Conservation (phyloP, 2,329 filamentous ascomycete genomes). For the Fragosphaeria purpurea region DNA sequence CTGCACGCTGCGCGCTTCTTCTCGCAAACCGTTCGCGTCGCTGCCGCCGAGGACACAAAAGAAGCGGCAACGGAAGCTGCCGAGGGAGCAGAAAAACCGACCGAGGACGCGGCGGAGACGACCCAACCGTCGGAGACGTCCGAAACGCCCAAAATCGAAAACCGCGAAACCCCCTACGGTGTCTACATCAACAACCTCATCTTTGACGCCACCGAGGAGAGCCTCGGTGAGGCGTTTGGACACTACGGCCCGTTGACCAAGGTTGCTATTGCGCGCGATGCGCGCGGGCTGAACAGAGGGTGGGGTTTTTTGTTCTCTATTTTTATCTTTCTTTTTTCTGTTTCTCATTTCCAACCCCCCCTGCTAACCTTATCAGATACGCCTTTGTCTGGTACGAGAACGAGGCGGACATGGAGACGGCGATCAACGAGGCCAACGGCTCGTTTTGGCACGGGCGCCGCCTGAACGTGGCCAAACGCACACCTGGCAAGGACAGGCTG, state of each 20-base stretch:
- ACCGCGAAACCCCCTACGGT: slow-evolving; percentile 13
- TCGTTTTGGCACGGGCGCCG: slow-evolving; percentile 30
- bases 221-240: slow-evolving; percentile 22
- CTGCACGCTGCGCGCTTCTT: slow-evolving; percentile 19
- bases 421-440: slow-evolving; percentile 20
- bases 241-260: slow-evolving; percentile 21
- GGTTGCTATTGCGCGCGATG: slow-evolving; percentile 20
- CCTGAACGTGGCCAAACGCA: slow-evolving; percentile 18
- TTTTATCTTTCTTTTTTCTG: not conserved
- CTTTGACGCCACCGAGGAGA: slow-evolving; percentile 25
- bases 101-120: not conserved
- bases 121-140: not conserved
- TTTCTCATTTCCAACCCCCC: not conserved
- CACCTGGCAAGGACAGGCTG: not conserved
- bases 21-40: slow-evolving; percentile 18
- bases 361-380: slow-evolving; percentile 12
- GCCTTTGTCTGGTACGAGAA: slow-evolving; percentile 23
- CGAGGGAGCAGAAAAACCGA: not conserved
- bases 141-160: not conserved
- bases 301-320: slow-evolving; percentile 11
- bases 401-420: slow-evolving; percentile 15
- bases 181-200: slow-evolving; percentile 26
- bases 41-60: not conserved
- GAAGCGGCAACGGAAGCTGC: not conserved
- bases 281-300: slow-evolving; percentile 26